Conservation (phyloP, 2,329 filamentous ascomycete species). For the Hawksworthiomyces lignivorus region DNA sequence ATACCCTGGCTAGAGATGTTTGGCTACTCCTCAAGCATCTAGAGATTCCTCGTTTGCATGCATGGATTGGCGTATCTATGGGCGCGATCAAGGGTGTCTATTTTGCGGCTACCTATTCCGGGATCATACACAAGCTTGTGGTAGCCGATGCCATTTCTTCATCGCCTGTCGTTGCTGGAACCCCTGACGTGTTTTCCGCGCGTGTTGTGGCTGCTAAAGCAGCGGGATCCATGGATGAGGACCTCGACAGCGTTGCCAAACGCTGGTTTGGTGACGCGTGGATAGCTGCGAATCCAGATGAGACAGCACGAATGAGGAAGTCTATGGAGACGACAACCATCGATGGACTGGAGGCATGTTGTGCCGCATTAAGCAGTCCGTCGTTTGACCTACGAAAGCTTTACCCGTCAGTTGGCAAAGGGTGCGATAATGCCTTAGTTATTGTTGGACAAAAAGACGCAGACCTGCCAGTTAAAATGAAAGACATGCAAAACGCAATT, state of each 20-base stretch:
- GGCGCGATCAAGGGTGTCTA: constrained; percentile 32
- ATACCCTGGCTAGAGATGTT: constrained; percentile 19
- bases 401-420: constrained; percentile 22
- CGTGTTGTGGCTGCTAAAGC: constrained; percentile 27
- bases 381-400: constrained; percentile 33
- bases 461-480: constrained; percentile 31
- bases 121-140: constrained; percentile 28
- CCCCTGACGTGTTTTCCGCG: constrained; percentile 27
- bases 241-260: constrained; percentile 26
- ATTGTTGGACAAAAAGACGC: constrained; percentile 35
- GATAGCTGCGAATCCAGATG: constrained; percentile 26
- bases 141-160: constrained; percentile 33
- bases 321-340: constrained; percentile 30
- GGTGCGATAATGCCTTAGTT: constrained; percentile 28
- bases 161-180: constrained; percentile 29
- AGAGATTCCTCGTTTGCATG: constrained; percentile 24
- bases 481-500: constrained; percentile 27
- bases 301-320: constrained; percentile 26
- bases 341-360: constrained; percentile 35
- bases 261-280: constrained; percentile 34
- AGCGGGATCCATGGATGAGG: constrained; percentile 23
- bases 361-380: constrained; percentile 27
- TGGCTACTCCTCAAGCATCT: constrained; percentile 26
- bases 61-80: constrained; percentile 40
- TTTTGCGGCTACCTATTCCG: constrained; percentile 31